Percentiles rank a stretch among this genome's conserved stretches.
phyloP scores from a whole-genome alignment of 495 filamentous ascomycete species.

The Neurospora pannonica region DNA sequence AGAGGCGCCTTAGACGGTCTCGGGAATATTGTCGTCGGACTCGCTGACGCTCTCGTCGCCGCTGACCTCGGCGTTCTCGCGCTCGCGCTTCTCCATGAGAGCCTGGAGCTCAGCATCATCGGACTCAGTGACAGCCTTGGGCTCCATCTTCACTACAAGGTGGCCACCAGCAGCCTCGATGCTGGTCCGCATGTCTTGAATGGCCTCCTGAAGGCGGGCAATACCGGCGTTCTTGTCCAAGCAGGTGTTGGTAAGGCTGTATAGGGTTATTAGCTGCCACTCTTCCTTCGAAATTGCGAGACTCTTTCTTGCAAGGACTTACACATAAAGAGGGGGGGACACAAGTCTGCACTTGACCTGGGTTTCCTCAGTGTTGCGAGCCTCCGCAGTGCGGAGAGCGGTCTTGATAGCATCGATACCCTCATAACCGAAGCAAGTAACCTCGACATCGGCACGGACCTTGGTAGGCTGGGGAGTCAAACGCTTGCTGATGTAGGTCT shows the following conservation, averaged over 20 bases:
- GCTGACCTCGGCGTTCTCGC: constrained; percentile 93
- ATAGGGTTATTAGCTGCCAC: background rate
- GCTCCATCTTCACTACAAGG: constrained; percentile 89
- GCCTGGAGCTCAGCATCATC: constrained; percentile 95
- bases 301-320: constrained; percentile 12
- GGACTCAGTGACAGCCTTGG: constrained; percentile 96
- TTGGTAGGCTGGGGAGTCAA: constrained; percentile 96
- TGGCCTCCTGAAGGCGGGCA: constrained; percentile 72
- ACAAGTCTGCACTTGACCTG: constrained; percentile 97
- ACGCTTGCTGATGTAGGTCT: constrained; percentile 89
- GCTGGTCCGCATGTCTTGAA: constrained; percentile 66
- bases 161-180: constrained; percentile 67
- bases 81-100: constrained; percentile 97
- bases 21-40: constrained; percentile 67
- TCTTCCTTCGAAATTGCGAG: background rate
- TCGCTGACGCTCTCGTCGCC: constrained; percentile 92
- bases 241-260: constrained; percentile 72
- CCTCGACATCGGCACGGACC: constrained; percentile 94
- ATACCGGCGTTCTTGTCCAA: constrained; percentile 87
- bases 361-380: constrained; percentile 74
- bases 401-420: constrained; percentile 96
- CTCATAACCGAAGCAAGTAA: constrained; percentile 96
- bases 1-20: constrained; percentile 26
- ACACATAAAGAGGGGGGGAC: constrained; percentile 86
- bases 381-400: constrained; percentile 78